phyloP scores from a whole-genome alignment of 805 yeast species.

The Myxozyma neotropica region DNA sequence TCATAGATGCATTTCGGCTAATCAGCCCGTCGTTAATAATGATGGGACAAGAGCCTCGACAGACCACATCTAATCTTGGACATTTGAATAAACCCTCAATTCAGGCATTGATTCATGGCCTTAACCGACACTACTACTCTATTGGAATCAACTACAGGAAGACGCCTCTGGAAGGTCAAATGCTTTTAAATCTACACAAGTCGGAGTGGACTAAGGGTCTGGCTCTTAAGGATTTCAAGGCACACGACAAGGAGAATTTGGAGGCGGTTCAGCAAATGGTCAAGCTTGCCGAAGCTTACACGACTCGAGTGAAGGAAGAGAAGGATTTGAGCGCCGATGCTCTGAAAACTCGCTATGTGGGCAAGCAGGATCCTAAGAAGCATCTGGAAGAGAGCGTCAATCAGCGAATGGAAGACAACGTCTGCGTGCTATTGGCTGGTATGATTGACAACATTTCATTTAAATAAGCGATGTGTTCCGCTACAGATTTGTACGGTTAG shows the following conservation, averaged over 20 bases:
- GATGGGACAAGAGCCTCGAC: slow-evolving; percentile 98
- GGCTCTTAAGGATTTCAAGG: slow-evolving; percentile 71
- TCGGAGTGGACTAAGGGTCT: slow-evolving; percentile 95
- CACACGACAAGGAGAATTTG: slow-evolving; percentile 73
- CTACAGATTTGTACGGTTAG: neutral
- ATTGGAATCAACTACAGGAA: slow-evolving; percentile 92
- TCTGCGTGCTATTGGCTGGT: slow-evolving; percentile 83
- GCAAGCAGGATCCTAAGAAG: slow-evolving; percentile 98
- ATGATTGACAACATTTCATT: slow-evolving; percentile 90
- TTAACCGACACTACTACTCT: slow-evolving; percentile 95
- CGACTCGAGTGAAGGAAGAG: slow-evolving; percentile 89
- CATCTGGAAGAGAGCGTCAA: slow-evolving; percentile 91
- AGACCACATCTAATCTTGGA: slow-evolving; percentile 94
- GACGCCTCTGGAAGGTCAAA: slow-evolving; percentile 87
- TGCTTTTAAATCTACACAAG: slow-evolving; percentile 92
- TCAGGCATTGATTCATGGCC: slow-evolving; percentile 94
- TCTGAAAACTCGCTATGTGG: slow-evolving; percentile 92
- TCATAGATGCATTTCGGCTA: slow-evolving; percentile 95
- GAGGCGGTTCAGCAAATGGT: slow-evolving; percentile 78
- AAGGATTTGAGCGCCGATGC: slow-evolving; percentile 85
- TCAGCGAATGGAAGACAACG: slow-evolving; percentile 81
- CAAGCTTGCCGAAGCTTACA: slow-evolving; percentile 85
- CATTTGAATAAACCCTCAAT: slow-evolving; percentile 93
- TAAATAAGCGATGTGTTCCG: slow-evolving; percentile 47
- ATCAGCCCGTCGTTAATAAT: slow-evolving; percentile 84